These are phyloP conservation scores for Aspergillus sp. DNA, from an alignment of 2,329 filamentous ascomycete species.

Conservation along the genomic window DNA sequence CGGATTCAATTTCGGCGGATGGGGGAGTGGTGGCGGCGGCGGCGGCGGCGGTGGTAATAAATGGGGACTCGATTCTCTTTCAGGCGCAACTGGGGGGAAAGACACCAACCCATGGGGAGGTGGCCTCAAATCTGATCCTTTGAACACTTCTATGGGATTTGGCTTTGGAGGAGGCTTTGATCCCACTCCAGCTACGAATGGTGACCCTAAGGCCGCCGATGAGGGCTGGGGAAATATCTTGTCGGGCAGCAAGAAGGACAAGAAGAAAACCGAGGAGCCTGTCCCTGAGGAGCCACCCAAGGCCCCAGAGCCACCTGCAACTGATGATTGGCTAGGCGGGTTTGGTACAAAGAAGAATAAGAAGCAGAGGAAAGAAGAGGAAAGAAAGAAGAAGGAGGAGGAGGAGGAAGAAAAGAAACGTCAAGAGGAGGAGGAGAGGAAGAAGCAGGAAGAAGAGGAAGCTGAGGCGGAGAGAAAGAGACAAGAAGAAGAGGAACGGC, in stretches of 20 bases:
- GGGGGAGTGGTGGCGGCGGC: slow-evolving; percentile 57
- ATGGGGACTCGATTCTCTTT: slow-evolving; percentile 45
- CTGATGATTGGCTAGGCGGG: slow-evolving; percentile 36
- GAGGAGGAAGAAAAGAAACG: slow-evolving; percentile 30
- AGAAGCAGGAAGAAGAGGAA: slow-evolving; percentile 43
- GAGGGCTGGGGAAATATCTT: slow-evolving; percentile 38
- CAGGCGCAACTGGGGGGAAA: slow-evolving; percentile 29
- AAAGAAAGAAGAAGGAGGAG: slow-evolving; percentile 2
- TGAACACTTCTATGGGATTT: slow-evolving; percentile 38
- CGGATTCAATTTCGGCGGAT: slow-evolving; percentile 53
- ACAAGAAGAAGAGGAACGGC: slow-evolving; percentile 5
- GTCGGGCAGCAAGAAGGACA: slow-evolving; percentile 40
- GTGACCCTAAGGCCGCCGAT: slow-evolving; percentile 44
- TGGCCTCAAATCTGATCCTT: slow-evolving; percentile 36
- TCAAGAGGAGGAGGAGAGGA: slow-evolving; percentile 45
- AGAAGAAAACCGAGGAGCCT: slow-evolving; percentile 30
- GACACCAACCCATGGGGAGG: slow-evolving; percentile 44
- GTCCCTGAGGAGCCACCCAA: slow-evolving; percentile 27
- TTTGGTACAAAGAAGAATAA: slow-evolving; percentile 44
- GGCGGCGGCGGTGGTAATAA: slow-evolving; percentile 61
- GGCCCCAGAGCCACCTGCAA: slow-evolving; percentile 24
- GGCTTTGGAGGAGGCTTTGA: slow-evolving; percentile 45
- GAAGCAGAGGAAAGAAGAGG: slow-evolving; percentile 31
- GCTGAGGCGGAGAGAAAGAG: slow-evolving; percentile 27
- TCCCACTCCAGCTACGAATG: slow-evolving; percentile 35